phyloP scores from a whole-genome alignment of 108 stramenopile species.

The Skeletonema potamos region DNA sequence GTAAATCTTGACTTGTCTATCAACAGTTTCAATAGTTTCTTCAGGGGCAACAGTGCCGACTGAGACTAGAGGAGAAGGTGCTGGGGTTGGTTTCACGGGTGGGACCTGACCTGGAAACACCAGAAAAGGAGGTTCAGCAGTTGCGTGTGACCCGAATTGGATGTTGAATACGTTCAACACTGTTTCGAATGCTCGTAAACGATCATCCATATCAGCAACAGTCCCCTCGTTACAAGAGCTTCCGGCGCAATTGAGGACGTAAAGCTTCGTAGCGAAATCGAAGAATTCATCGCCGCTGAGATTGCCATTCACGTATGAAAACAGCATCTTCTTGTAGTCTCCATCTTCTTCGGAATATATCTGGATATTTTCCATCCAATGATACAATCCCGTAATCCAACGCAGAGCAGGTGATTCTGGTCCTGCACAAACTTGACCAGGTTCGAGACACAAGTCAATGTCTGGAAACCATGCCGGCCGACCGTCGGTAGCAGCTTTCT shows the following conservation, averaged over 20 bases:
- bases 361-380: slow-evolving; percentile 49
- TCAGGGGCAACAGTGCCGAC: slow-evolving; percentile 13
- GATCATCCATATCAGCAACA: slow-evolving; percentile 29
- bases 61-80: slow-evolving; percentile 17
- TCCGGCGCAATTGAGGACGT: slow-evolving; percentile 30
- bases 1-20: slow-evolving; percentile 20
- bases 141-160: slow-evolving; percentile 39
- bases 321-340: slow-evolving; percentile 35
- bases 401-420: slow-evolving; percentile 32
- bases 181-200: slow-evolving; percentile 40
- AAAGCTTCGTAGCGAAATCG: slow-evolving; percentile 9
- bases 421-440: slow-evolving; percentile 37
- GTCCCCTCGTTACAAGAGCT: slow-evolving; percentile 6
- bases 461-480: slow-evolving; percentile 41
- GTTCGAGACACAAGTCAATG: slow-evolving; percentile 45
- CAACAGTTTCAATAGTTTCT: not conserved
- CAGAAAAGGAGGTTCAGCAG: slow-evolving; percentile 36
- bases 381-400: slow-evolving; percentile 53
- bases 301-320: slow-evolving; percentile 26
- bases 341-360: slow-evolving; percentile 32
- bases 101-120: slow-evolving; percentile 32
- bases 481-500: slow-evolving; percentile 29
- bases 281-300: slow-evolving; percentile 25
- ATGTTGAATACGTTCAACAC: slow-evolving; percentile 30
- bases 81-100: slow-evolving; percentile 20